Base-by-base conservation (phyloP, 306 rosid species). In the Oxytropis ochrocephala region DNA sequence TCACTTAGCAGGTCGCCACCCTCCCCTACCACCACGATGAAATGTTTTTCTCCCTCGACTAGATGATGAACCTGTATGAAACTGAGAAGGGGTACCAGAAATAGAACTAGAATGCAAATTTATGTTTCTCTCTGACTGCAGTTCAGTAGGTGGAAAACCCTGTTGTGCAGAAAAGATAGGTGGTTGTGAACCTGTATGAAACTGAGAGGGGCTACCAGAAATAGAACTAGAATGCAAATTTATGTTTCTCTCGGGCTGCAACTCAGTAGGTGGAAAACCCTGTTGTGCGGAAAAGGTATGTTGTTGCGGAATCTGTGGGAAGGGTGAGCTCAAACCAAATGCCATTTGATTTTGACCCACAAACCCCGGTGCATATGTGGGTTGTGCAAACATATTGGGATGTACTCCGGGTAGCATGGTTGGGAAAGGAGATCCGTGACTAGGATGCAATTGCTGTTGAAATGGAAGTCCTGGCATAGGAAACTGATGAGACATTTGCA, bases 1-100 rank as follows among this genome's bases (percentile, higher is more conserved):
- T 85, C 85, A 87, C 69, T 60, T 69, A 21, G 81, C 33, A 58
- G 88, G 87, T 59, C 76, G 82, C 84, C 87, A 32, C 52, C 90
- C 88, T 71, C 79, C 79, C 70, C 92, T 72, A 39, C 88, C 86
- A 0, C 73, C 79, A 8, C 84, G 75, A 36, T 52, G 89, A 48
- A 65, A 60, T 21, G 82, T 69, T 74, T 70, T 75, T 61, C 91
- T 83, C 66, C 88, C 90, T 53, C 32, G 85, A 46, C 56, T 33
- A 35, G 81, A 63, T 66, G 89, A 77, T 39, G 84, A 24, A 30
- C 91, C 85, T 0, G 29, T 24, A 24, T 24, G 83, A 82, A 79
- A 90, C 56, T 82, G 96, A 62, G 58, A 71, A 35, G 84, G 48
- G 19, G 67, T 61, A 6, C 74, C 84, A 43, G 81, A 64, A 70